These are phyloP conservation scores for Fusarium phyllophilum DNA, from an alignment of 2,329 filamentous ascomycete species.

Conservation along the genomic window DNA sequence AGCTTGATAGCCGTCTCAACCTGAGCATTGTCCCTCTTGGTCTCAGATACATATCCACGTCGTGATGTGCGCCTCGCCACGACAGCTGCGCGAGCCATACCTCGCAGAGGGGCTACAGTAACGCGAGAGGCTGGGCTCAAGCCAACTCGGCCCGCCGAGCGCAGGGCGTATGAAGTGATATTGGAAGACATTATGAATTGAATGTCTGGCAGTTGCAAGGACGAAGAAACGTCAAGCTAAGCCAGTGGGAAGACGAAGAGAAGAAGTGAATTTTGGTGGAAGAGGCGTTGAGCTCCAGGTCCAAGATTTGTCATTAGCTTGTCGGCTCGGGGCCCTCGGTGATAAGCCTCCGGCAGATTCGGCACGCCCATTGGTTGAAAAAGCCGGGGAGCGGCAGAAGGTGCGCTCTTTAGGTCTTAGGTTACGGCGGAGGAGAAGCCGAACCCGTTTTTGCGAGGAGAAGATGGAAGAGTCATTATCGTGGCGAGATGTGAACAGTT, in stretches of 20 bases:
- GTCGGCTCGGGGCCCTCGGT: conserved; percentile 51
- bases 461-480: conserved; percentile 16
- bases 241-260: conserved; percentile 32
- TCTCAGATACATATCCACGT: conserved; percentile 85
- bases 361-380: conserved; percentile 46
- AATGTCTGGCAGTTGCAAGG: conserved; percentile 39
- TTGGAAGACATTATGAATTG: conserved; percentile 67
- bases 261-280: conserved; percentile 38
- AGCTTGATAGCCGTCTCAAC: conserved; percentile 88
- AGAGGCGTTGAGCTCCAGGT: conserved; percentile 36
- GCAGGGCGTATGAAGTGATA: conserved; percentile 74
- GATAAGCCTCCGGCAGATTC: conserved; percentile 45
- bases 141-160: conserved; percentile 75
- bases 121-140: conserved; percentile 58
- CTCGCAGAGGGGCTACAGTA: conserved; percentile 47
- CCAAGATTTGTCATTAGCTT: conserved; percentile 52
- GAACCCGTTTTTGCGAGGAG: conserved; percentile 18
- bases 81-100: conserved; percentile 44
- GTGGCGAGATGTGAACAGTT: conserved; percentile 10
- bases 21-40: conserved; percentile 81
- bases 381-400: conserved; percentile 26
- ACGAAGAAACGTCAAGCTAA: conserved; percentile 34
- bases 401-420: conserved; percentile 22
- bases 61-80: conserved; percentile 47
- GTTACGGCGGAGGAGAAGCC: conserved; percentile 14